These are phyloP conservation scores for Achaetomium macrosporum DNA, from an alignment of 2,329 filamentous ascomycete genomes.

Conservation along the genomic window DNA sequence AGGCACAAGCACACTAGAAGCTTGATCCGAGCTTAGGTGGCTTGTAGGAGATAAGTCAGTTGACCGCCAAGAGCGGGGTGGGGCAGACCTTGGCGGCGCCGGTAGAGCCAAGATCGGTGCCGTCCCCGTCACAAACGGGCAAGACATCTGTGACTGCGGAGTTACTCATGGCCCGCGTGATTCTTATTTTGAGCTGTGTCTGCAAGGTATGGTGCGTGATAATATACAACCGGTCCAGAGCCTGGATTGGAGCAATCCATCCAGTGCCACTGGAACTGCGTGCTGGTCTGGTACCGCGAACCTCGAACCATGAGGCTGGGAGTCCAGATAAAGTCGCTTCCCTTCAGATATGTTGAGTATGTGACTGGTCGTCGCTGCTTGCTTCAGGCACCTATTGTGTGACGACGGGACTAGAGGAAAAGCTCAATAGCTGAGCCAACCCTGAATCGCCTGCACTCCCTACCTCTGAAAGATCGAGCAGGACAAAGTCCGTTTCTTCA, in stretches of 20 bases:
- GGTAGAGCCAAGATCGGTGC: not conserved
- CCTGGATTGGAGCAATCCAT: too few relatives aligned
- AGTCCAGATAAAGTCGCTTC: not conserved
- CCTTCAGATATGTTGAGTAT: not conserved
- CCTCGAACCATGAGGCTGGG: too few relatives aligned
- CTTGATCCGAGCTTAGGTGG: constrained; percentile 4
- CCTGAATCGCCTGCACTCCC: too few relatives aligned
- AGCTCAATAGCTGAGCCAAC: not conserved
- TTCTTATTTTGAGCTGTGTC: too few relatives aligned
- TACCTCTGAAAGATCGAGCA: not conserved
- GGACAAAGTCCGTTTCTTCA: not conserved
- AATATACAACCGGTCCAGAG: too few relatives aligned
- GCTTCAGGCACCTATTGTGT: not conserved
- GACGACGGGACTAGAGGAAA: not conserved
- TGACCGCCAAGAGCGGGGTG: constrained; percentile 8
- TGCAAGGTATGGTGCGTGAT: too few relatives aligned
- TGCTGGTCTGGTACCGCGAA: too few relatives aligned
- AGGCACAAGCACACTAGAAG: constrained; percentile 12
- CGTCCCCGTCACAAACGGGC: too few relatives aligned
- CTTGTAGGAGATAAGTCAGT: constrained; percentile 11
- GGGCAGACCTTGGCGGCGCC: constrained; percentile 6
- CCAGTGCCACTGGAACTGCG: too few relatives aligned
- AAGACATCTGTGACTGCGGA: too few relatives aligned
- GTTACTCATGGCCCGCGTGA: too few relatives aligned
- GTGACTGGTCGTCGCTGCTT: not conserved